These are phyloP conservation scores for Ophiognomonia clavigignenti-juglandacearum DNA, from an alignment of 2,329 filamentous ascomycete species.

Conservation along the genomic window DNA sequence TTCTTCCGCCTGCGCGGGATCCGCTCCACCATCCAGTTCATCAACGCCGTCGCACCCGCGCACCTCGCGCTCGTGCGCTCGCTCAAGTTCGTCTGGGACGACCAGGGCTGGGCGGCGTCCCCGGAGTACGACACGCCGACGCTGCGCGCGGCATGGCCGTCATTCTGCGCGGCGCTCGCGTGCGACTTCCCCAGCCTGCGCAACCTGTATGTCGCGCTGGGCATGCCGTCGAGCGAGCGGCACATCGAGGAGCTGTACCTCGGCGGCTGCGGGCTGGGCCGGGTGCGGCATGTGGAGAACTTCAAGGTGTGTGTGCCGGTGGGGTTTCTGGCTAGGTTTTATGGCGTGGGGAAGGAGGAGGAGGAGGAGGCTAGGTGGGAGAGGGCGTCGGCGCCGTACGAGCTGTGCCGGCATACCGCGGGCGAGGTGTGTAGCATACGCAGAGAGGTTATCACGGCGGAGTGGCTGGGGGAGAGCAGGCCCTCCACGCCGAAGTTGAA, in stretches of 20 bases:
- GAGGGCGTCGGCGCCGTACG: not conserved
- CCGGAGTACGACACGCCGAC: conserved; percentile 12
- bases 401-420: conserved; percentile 13
- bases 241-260: conserved; percentile 14
- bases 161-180: conserved; percentile 12
- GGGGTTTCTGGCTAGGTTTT: conserved; percentile 9
- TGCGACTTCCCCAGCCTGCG: conserved; percentile 5
- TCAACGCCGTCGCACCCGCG: conserved; percentile 8
- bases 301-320: conserved; percentile 16
- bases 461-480: conserved; percentile 13
- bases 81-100: conserved; percentile 17
- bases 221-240: conserved; percentile 5
- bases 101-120: conserved; percentile 11
- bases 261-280: not conserved
- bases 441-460: conserved; percentile 14
- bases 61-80: conserved; percentile 14
- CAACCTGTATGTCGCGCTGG: conserved; percentile 15
- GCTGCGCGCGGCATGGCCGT: conserved; percentile 14
- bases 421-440: conserved; percentile 14
- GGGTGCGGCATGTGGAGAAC: conserved; percentile 7
- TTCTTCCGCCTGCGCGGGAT: conserved; percentile 18
- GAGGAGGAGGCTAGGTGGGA: not conserved
- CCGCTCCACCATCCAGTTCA: conserved; percentile 12
- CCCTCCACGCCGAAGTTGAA: conserved; percentile 8
- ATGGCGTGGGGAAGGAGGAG: conserved; percentile 4